These are phyloP conservation scores for Vigna trinervia DNA, from an alignment of 306 rosid genomes.

Conservation along the genomic window DNA sequence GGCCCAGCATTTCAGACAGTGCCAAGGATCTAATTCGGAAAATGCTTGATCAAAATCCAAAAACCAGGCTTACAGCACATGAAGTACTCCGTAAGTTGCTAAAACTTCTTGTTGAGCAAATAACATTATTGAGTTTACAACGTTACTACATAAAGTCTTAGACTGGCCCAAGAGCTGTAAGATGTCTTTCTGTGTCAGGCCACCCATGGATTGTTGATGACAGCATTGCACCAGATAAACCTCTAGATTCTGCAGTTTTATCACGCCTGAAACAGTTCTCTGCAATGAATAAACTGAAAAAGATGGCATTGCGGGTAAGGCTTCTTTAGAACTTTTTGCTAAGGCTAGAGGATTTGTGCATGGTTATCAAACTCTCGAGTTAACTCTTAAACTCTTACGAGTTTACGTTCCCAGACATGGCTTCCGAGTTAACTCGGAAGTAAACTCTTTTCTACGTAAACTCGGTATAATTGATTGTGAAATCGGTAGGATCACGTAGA, in stretches of 20 bases:
- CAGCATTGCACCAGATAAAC: constrained; percentile 65
- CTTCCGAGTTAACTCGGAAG: too few species aligned
- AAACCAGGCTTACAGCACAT: constrained; percentile 58
- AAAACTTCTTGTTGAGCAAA: constrained; percentile 16
- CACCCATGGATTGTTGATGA: constrained; percentile 74
- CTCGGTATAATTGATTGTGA: too few species aligned
- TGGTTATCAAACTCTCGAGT: too few species aligned
- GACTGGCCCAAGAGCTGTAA: constrained; percentile 13
- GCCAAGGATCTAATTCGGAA: constrained; percentile 66
- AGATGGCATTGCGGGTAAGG: constrained; percentile 71
- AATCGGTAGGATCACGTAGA: too few species aligned
- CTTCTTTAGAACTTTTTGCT: constrained; percentile 36
- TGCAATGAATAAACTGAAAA: constrained; percentile 70
- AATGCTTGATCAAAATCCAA: constrained; percentile 69
- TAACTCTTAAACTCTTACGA: too few species aligned
- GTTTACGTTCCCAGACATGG: too few species aligned
- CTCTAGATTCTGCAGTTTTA: constrained; percentile 69
- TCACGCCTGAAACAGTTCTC: constrained; percentile 67
- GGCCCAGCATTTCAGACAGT: constrained; percentile 69
- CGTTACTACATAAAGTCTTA: constrained; percentile 3
- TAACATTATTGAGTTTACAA: not conserved
- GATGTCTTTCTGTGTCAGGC: constrained; percentile 50
- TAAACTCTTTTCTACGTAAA: too few species aligned
- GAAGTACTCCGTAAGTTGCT: constrained; percentile 59
- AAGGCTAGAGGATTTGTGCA: not conserved